Percentiles rank a stretch among this genome's conserved stretches.
phyloP scores from a whole-genome alignment of 306 rosid genomes.

The Rubus parviflorus region DNA sequence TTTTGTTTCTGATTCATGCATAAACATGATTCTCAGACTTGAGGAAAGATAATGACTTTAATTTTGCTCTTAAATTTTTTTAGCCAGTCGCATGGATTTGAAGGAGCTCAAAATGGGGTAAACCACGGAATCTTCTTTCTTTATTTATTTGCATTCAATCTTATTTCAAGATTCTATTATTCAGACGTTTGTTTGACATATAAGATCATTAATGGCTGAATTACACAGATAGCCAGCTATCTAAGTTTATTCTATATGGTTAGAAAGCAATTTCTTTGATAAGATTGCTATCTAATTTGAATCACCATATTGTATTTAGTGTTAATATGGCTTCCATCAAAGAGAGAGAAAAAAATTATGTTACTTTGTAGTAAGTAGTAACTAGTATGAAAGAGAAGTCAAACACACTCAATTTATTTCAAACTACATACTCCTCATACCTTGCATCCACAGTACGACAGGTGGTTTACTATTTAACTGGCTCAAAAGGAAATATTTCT shows the following conservation, averaged over 20 bases:
- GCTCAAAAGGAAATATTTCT: background rate
- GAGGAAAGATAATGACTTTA: constrained; percentile 45
- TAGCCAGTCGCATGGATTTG: constrained; percentile 94
- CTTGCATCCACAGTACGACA: background rate
- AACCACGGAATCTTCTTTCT: constrained; percentile 22
- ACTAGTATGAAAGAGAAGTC: background rate
- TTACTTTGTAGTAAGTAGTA: too few relatives aligned
- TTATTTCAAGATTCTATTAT: background rate
- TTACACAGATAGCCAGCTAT: background rate
- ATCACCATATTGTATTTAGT: background rate
- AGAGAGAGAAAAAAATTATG: too few relatives aligned
- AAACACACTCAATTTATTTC: background rate
- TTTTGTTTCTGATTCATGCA: constrained; percentile 36
- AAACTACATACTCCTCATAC: background rate
- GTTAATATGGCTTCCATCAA: background rate
- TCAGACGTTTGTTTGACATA: background rate
- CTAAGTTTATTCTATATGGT: background rate
- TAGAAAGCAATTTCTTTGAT: background rate
- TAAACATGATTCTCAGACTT: constrained; percentile 27
- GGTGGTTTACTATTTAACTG: background rate
- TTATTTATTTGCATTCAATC: background rate
- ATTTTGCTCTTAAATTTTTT: constrained; percentile 53
- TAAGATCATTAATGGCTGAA: background rate
- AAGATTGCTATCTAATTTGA: background rate
- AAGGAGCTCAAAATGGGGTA: constrained; percentile 99